Evolutionary conservation across 2,329 filamentous ascomycete species (phyloP).

Genomic region (Colletotrichum sublineola): DNA sequence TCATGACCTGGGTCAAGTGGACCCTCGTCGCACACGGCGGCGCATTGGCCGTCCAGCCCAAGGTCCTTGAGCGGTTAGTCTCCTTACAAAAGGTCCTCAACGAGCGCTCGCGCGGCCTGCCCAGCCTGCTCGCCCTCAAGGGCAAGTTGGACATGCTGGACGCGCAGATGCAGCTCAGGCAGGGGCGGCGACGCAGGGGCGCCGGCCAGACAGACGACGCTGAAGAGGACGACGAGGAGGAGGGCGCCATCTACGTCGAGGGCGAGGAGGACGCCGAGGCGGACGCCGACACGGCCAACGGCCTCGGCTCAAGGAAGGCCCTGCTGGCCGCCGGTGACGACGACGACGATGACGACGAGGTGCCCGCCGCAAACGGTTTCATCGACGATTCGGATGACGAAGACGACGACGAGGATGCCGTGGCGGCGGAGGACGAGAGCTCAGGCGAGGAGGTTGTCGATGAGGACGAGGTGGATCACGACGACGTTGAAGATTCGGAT

Average conservation of each 20-base stretch:
- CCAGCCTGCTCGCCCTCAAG: slow-evolving; percentile 87
- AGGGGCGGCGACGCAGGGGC: slow-evolving; percentile 70
- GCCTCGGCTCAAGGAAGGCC: slow-evolving; percentile 52
- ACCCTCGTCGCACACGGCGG: slow-evolving; percentile 93
- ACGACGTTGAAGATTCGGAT: slow-evolving; percentile 68
- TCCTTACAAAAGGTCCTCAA: slow-evolving; percentile 89
- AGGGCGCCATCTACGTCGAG: slow-evolving; percentile 89
- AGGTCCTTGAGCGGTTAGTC: slow-evolving; percentile 81
- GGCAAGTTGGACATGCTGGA: slow-evolving; percentile 96
- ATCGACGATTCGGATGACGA: slow-evolving; percentile 72
- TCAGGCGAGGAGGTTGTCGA: slow-evolving; percentile 65
- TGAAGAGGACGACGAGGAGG: slow-evolving; percentile 68
- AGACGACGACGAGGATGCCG: slow-evolving; percentile 56
- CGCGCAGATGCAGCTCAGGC: slow-evolving; percentile 86
- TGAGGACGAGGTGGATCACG: slow-evolving; percentile 71
- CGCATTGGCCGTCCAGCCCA: slow-evolving; percentile 87
- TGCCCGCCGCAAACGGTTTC: slow-evolving; percentile 67
- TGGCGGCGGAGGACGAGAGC: slow-evolving; percentile 58
- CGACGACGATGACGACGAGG: slow-evolving; percentile 66
- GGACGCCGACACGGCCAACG: slow-evolving; percentile 47
- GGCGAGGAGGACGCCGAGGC: slow-evolving; percentile 71
- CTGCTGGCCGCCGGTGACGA: slow-evolving; percentile 62
- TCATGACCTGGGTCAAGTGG: slow-evolving; percentile 98
- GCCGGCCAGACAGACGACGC: slow-evolving; percentile 60
- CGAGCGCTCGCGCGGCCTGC: slow-evolving; percentile 85